Evolutionary conservation across 2,329 filamentous ascomycete species (phyloP).

Genomic region (Zymoseptoria crescenta): DNA sequence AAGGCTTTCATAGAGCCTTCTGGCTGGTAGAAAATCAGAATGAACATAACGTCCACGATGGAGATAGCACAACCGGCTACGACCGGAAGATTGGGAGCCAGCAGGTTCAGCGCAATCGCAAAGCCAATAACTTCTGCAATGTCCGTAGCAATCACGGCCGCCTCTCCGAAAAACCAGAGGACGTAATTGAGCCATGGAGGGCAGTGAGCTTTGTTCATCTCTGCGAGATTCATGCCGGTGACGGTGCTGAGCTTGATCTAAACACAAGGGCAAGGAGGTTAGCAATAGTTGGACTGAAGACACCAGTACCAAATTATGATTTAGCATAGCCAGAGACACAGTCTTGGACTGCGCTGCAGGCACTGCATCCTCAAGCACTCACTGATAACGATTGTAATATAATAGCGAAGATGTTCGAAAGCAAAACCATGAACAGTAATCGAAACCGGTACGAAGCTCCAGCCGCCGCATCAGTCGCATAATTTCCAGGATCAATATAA

Average conservation of each 20-base stretch:
- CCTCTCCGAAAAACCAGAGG: slow-evolving; percentile 49
- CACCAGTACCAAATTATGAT: too few relatives aligned
- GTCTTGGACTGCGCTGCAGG: too few relatives aligned
- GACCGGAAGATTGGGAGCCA: slow-evolving; percentile 53
- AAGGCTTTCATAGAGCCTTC: slow-evolving; percentile 50
- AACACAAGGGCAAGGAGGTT: too few relatives aligned
- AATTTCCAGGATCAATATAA: slow-evolving; percentile 52
- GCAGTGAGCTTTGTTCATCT: slow-evolving; percentile 43
- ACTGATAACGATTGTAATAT: slow-evolving; percentile 63
- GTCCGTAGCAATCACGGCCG: slow-evolving; percentile 51
- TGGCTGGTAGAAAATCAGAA: slow-evolving; percentile 59
- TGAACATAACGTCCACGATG: slow-evolving; percentile 60
- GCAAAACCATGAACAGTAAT: slow-evolving; percentile 59
- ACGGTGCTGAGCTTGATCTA: slow-evolving; percentile 51
- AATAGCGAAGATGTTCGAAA: slow-evolving; percentile 64
- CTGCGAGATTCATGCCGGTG: slow-evolving; percentile 43
- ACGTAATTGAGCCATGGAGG: slow-evolving; percentile 48
- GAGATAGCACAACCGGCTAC: slow-evolving; percentile 62
- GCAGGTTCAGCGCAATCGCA: slow-evolving; percentile 60
- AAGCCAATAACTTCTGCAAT: slow-evolving; percentile 61
- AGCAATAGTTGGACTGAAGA: too few relatives aligned
- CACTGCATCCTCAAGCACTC: too few relatives aligned
- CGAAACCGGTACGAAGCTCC: slow-evolving; percentile 58
- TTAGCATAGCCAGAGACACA: too few relatives aligned
- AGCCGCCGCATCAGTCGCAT: slow-evolving; percentile 61